phyloP scores from a whole-genome alignment of 2,329 filamentous ascomycete genomes.

The Colletotrichum musae region DNA sequence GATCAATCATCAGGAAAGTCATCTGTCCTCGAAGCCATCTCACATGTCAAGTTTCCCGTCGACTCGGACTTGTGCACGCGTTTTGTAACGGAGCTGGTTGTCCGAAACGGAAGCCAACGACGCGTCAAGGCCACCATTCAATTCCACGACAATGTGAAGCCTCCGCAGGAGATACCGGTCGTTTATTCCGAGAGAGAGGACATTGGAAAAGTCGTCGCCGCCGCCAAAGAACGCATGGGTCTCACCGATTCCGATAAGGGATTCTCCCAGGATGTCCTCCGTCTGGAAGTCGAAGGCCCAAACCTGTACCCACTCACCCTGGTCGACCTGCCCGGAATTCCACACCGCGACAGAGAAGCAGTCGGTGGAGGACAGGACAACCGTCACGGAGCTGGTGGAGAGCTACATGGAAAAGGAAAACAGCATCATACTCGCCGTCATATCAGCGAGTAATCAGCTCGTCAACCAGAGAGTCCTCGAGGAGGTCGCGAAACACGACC shows the following conservation, averaged over 20 bases:
- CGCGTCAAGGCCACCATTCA: conserved; percentile 60
- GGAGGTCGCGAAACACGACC: conserved; percentile 59
- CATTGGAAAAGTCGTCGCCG: conserved; percentile 64
- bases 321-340: conserved; percentile 68
- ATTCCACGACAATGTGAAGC: conserved; percentile 47
- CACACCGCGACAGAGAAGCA: conserved; percentile 51
- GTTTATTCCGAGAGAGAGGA: conserved; percentile 49
- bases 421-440: conserved; percentile 72
- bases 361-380: conserved; percentile 47
- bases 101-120: conserved; percentile 57
- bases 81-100: conserved; percentile 72
- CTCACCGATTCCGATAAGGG: conserved; percentile 47
- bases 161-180: conserved; percentile 48
- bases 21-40: conserved; percentile 76
- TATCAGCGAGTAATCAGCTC: conserved; percentile 64
- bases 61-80: conserved; percentile 71
- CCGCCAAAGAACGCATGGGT: conserved; percentile 67
- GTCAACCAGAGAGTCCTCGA: conserved; percentile 67
- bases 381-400: conserved; percentile 56
- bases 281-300: conserved; percentile 62
- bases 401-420: conserved; percentile 70
- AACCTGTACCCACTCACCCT: conserved; percentile 63
- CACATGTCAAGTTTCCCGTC: conserved; percentile 70
- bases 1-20: conserved; percentile 75
- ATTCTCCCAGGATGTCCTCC: conserved; percentile 63